Evolutionary conservation across 768 basidiomycete genomes (phyloP), one percentile per base, ranked within the genome.

Genomic region (Psilocybe cubensis): DNA sequence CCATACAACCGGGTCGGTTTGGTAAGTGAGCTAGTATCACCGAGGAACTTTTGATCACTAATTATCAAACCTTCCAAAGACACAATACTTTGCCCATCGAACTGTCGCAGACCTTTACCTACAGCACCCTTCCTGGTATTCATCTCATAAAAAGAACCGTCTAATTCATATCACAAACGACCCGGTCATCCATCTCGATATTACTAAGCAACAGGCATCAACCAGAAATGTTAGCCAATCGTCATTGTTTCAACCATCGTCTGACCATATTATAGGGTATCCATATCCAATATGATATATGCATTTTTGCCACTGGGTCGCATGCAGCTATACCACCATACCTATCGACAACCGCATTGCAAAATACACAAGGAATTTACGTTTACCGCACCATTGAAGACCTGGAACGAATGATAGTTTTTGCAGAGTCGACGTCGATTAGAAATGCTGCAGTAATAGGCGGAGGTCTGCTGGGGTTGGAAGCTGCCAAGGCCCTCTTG

Each of bases 331-430:
- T 90, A 14, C 89, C 89, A 3, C 74, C 82, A 0, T 88, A 86
- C 63, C 71, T 83, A 29, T 72, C 83, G 4, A 62, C 72, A 1
- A 72, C 75, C 27, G 63, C 73, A 14, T 72, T 75, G 3, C 70
- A 67, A 17, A 68, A 63, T 27, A 80, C 77, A 6, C 76, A 75
- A 33, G 89, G 90, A 3, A 72, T 87, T 2, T 90, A 89, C 57
- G 87, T 88, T 0, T 92, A 92, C 65, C 82, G 90, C 28, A 89
- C 83, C 58, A 82, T 92, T 43, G 71, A 84, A 20, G 90, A 92
- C 64, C 73, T 92, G 40, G 81, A 89, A 54, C 74, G 70, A 4
- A 86, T 92, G 57, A 79, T 89, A 46, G 63, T 70, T n/a, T 90
- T 86, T 63, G 77, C 85, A 3, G 76, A 83, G 43, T 62, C 70